phyloP scores from a whole-genome alignment of 1,284 basidiomycete genomes.

The Trichosporon sp. region DNA sequence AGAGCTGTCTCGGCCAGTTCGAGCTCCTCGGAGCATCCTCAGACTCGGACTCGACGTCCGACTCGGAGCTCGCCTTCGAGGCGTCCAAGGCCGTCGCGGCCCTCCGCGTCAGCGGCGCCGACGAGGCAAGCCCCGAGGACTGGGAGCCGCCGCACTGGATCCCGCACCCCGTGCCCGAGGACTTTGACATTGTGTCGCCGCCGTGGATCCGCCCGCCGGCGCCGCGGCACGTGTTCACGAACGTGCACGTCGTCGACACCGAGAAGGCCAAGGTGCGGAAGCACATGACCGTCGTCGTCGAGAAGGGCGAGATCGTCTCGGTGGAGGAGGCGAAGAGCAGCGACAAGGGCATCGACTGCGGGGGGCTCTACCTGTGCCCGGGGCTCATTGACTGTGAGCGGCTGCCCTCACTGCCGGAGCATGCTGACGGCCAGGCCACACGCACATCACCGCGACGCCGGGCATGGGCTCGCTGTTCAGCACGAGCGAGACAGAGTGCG shows the following conservation, averaged over 20 bases:
- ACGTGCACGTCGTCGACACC: slow-evolving; percentile 29
- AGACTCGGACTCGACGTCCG: neutral
- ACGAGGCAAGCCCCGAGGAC: slow-evolving; percentile 9
- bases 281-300: slow-evolving; percentile 41
- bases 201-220: slow-evolving; percentile 30
- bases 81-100: slow-evolving; percentile 10
- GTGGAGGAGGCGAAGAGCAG: slow-evolving; percentile 25
- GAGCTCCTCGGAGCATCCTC: slow-evolving; percentile 23
- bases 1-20: slow-evolving; percentile 23
- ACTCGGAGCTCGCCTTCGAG: neutral
- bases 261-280: slow-evolving; percentile 24
- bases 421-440: slow-evolving; percentile 49
- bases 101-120: neutral
- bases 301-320: slow-evolving; percentile 42
- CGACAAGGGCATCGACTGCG: slow-evolving; percentile 37
- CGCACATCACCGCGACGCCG: slow-evolving; percentile 53
- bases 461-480: slow-evolving; percentile 25
- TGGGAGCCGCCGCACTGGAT: slow-evolving; percentile 35
- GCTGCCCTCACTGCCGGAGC: neutral
- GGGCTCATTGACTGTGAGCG: slow-evolving; percentile 37
- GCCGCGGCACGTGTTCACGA: slow-evolving; percentile 24
- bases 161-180: slow-evolving; percentile 26
- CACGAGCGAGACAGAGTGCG: slow-evolving; percentile 42
- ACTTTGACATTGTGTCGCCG: slow-evolving; percentile 23
- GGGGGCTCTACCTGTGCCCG: slow-evolving; percentile 51